Evolutionary conservation across 2,329 filamentous ascomycete species (phyloP).

Genomic region (Cordyceps fumosorosea): DNA sequence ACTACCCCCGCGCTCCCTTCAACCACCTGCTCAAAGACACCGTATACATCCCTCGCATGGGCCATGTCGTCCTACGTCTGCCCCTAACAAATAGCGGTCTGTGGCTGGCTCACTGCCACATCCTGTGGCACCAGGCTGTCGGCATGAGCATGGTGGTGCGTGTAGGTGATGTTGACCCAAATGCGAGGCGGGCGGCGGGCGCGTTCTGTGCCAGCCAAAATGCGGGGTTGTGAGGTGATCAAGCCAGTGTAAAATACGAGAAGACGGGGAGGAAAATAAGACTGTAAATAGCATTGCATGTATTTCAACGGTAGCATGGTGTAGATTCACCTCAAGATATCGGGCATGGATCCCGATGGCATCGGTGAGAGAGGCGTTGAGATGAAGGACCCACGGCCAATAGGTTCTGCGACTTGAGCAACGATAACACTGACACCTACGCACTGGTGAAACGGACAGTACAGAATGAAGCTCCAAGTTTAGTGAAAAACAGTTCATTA

Average conservation of each 20-base stretch:
- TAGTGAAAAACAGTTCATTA: too few relatives aligned
- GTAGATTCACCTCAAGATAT: background rate
- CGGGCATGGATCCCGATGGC: too few relatives aligned
- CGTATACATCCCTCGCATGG: slow-evolving; percentile 27
- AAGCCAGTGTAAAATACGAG: background rate
- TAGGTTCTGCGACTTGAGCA: too few relatives aligned
- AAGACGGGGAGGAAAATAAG: background rate
- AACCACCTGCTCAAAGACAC: slow-evolving; percentile 29
- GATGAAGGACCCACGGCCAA: too few relatives aligned
- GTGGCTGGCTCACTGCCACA: slow-evolving; percentile 33
- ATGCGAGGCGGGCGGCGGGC: background rate
- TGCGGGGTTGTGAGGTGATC: background rate
- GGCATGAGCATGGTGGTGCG: slow-evolving; percentile 35
- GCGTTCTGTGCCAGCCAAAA: slow-evolving; percentile 5
- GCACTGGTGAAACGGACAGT: too few relatives aligned
- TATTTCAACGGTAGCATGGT: background rate
- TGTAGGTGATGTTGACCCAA: slow-evolving; percentile 5
- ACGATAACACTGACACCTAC: too few relatives aligned
- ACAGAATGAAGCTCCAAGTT: too few relatives aligned
- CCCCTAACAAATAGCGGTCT: slow-evolving; percentile 29
- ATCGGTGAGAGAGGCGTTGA: too few relatives aligned
- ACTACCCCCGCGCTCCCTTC: background rate
- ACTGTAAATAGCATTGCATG: background rate
- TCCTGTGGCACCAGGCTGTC: slow-evolving; percentile 30
- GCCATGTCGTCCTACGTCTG: slow-evolving; percentile 30